Evolutionary conservation across 2,329 filamentous ascomycete species (phyloP), one percentile per base, ranked within the genome.

Genomic region (Botrytis paeoniae): DNA sequence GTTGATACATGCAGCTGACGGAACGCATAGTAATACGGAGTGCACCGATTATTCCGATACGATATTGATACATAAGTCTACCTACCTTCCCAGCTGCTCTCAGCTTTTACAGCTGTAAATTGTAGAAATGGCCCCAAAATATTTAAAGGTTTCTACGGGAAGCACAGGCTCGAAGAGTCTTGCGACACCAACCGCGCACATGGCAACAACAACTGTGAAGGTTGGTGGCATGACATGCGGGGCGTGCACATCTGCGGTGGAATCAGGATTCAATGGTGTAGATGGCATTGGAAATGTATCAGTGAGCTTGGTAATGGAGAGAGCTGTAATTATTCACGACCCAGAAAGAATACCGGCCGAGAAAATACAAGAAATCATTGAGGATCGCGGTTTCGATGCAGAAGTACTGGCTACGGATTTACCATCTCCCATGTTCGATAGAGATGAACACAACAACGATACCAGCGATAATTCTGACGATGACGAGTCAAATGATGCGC

Each of bases 161-260:
- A 74, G 75, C 39, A 43, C 73, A 70, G 66, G 75, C 22, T 73
- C 73, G n/a, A 70, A 72, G 41, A 72, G 74, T 29, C 59, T 76
- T 41, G 73, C 61, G 10, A 75, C 77, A n/a, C 76, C 77, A n/a
- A 75, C 75, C 35, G 77, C 81, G 74, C 89, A 91, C 81, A 92
- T 97, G 89, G 93, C 93, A 57, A 97, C 93, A 20, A 98, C 96
- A 45, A 98, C 95, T 32, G 84, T 99, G 74, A 93, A 92, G 80
- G 92, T 99, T 59, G 94, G 92, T 77, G 96, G 96, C 78, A 99
- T 92, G 90, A 92, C 90, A 76, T 99, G 96, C 84, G 95, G 95
- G 80, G 92, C 95, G 78, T 99, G 96, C 82, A 98, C 95, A 41
- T 97, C 95, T 62, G 92, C 96, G n/a, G 92, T 99, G 78, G 95